These are phyloP conservation scores for Terfezia claveryi DNA, from an alignment of 495 filamentous ascomycete genomes.

Conservation along the genomic window DNA sequence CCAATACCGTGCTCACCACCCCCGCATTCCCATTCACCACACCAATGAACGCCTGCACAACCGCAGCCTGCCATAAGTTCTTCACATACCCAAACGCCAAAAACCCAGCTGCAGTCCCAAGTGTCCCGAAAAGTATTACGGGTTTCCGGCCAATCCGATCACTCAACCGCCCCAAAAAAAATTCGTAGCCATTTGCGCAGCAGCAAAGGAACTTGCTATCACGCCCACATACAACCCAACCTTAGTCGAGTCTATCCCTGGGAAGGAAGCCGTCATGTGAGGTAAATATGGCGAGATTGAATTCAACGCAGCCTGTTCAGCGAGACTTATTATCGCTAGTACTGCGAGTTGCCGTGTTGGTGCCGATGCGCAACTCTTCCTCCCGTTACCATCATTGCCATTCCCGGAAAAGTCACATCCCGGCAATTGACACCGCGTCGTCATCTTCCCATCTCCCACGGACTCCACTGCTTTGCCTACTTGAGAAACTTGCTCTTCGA, in stretches of 20 bases:
- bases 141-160: slow-evolving; percentile 86
- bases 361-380: slow-evolving; percentile 36
- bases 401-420: slow-evolving; percentile 9
- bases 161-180: slow-evolving; percentile 80
- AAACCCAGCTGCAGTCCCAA: slow-evolving; percentile 61
- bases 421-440: slow-evolving; percentile 5
- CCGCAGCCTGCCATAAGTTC: slow-evolving; percentile 57
- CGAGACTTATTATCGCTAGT: slow-evolving; percentile 68
- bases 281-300: slow-evolving; percentile 92
- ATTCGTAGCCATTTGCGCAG: slow-evolving; percentile 61
- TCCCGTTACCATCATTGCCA: neutral
- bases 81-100: slow-evolving; percentile 69
- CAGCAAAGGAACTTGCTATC: slow-evolving; percentile 72
- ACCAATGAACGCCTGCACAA: slow-evolving; percentile 77
- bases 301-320: slow-evolving; percentile 90
- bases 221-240: slow-evolving; percentile 78
- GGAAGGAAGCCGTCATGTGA: slow-evolving; percentile 70
- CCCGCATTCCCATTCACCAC: slow-evolving; percentile 77
- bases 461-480: neutral
- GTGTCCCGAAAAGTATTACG: slow-evolving; percentile 67
- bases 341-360: slow-evolving; percentile 66
- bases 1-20: slow-evolving; percentile 76
- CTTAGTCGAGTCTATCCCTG: slow-evolving; percentile 43
- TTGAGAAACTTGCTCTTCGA: neutral
- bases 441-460: slow-evolving; percentile 8